phyloP scores from a whole-genome alignment of 495 filamentous ascomycete genomes.

The Massariosphaeria phaeospora region DNA sequence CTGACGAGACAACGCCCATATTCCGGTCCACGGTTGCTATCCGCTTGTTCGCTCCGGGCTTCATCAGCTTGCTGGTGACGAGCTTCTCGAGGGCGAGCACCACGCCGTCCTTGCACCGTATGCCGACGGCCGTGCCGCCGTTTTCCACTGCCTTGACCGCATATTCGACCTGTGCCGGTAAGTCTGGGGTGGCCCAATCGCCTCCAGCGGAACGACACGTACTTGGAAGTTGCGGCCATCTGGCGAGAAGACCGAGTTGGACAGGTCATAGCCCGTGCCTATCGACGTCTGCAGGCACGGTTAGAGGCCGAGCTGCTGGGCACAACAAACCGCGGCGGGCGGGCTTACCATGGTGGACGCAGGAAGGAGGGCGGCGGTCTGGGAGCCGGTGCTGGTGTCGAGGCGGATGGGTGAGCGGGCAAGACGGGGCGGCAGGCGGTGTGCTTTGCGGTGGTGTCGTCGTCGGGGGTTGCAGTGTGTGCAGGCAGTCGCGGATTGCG shows the following conservation, averaged over 20 bases:
- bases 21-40: constrained; percentile 93
- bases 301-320: constrained; percentile 23
- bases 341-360: constrained; percentile 31
- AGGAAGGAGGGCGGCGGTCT: neutral
- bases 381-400: neutral
- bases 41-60: constrained; percentile 88
- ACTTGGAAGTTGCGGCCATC: constrained; percentile 98
- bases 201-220: constrained; percentile 4
- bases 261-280: constrained; percentile 98
- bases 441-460: neutral
- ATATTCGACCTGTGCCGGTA: constrained; percentile 73
- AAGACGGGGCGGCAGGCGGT: neutral
- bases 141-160: constrained; percentile 98
- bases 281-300: constrained; percentile 74
- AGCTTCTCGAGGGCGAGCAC: constrained; percentile 96
- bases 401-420: neutral
- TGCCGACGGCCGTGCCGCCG: constrained; percentile 92
- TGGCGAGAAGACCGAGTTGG: constrained; percentile 98
- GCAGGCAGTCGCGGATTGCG: neutral
- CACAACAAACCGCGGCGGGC: neutral
- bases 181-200: neutral
- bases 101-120: constrained; percentile 94
- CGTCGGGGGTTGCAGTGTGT: neutral
- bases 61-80: constrained; percentile 88
- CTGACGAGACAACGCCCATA: constrained; percentile 86